A percentile compares a stretch with the other conserved stretches of the same genome.
Evolutionary conservation across 441 rosid species (phyloP).

Genomic region (Macaranga tanarius): DNA sequence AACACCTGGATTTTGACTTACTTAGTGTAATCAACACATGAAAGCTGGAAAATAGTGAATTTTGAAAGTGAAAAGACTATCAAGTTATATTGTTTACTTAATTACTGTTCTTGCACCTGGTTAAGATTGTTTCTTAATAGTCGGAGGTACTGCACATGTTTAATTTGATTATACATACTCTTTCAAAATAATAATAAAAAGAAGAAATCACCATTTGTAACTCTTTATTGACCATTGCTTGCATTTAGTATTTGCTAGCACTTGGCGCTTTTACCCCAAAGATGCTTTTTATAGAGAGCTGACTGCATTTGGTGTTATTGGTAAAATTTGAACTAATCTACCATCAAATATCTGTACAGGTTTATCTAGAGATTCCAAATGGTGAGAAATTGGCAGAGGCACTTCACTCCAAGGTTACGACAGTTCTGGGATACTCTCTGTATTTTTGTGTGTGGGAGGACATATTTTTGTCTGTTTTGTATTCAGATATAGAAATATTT

Average conservation of each 20-base stretch:
- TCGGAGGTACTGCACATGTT: background rate
- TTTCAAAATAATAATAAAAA: background rate
- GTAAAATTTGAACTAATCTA: conserved; percentile 12
- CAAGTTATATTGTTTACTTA: conserved; percentile 3
- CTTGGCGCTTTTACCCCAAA: background rate
- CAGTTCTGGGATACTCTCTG: background rate
- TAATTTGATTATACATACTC: background rate
- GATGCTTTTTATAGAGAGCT: background rate
- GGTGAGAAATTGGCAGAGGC: conserved; percentile 85
- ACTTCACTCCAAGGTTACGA: conserved; percentile 75
- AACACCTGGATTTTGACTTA: background rate
- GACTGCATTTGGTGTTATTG: background rate
- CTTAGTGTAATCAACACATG: background rate
- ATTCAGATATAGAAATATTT: background rate
- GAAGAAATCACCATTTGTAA: background rate
- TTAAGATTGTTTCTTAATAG: background rate
- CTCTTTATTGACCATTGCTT: background rate
- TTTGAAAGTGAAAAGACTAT: background rate
- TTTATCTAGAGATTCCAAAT: conserved; percentile 76
- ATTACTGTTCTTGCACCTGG: background rate
- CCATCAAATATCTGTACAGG: conserved; percentile 41
- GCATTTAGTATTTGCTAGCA: background rate
- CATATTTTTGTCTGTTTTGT: too few species aligned
- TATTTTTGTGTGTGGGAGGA: background rate
- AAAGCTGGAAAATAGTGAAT: background rate